These are phyloP conservation scores for Salix dunnii DNA, from an alignment of 345 rosid species.

Conservation along the genomic window DNA sequence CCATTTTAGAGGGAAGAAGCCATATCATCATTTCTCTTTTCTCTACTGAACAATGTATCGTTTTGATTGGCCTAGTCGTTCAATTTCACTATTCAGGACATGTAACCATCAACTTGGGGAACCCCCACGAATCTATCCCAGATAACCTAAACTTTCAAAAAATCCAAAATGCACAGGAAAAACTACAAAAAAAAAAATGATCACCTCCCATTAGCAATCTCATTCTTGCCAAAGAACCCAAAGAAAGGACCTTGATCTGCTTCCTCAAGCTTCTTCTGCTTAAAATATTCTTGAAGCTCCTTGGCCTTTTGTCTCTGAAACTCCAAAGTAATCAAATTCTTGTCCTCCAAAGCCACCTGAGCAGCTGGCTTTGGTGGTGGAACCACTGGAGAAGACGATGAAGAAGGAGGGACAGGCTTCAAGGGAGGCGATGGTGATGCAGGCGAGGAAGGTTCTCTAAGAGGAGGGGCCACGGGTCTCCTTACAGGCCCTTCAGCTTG, in stretches of 20 bases:
- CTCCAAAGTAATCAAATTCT: conserved; percentile 55
- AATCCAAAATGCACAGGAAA: background rate
- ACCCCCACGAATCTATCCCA: background rate
- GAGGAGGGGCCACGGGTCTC: conserved; percentile 74
- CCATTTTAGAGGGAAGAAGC: background rate
- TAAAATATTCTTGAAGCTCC: conserved; percentile 84
- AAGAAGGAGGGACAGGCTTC: conserved; percentile 41
- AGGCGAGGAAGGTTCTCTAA: conserved; percentile 40
- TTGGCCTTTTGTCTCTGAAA: conserved; percentile 89
- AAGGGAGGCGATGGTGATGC: conserved; percentile 24
- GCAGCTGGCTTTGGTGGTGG: conserved; percentile 29
- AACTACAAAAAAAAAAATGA: background rate
- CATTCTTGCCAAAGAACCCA: conserved; percentile 82
- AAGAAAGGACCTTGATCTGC: conserved; percentile 86
- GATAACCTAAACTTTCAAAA: background rate
- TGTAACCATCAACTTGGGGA: background rate
- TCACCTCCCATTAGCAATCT: conserved; percentile 91
- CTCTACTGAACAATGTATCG: background rate
- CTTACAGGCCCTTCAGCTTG: conserved; percentile 85
- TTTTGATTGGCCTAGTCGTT: background rate
- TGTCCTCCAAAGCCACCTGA: conserved; percentile 29
- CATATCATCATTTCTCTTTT: background rate
- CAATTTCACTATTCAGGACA: background rate
- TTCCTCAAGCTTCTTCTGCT: conserved; percentile 81
- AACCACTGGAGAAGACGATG: conserved; percentile 21